Evolutionary conservation across 2,329 filamentous ascomycete genomes (phyloP).

Genomic region (Alternaria hordeiaustralica): DNA sequence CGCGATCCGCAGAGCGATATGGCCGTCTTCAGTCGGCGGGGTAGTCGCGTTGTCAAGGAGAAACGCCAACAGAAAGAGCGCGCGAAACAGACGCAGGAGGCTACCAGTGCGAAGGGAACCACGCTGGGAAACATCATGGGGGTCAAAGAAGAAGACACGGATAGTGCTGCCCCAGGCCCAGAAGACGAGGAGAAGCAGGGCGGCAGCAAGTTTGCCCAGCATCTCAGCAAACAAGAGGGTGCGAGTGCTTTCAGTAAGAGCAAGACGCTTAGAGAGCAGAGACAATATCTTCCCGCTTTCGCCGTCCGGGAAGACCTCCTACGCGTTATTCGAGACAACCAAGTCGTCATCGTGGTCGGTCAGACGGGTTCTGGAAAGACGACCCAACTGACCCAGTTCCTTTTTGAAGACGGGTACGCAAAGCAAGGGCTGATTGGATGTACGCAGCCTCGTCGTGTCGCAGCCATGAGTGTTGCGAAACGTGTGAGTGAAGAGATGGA

Average conservation of each 20-base stretch:
- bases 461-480: slow-evolving; percentile 98
- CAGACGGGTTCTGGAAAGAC: slow-evolving; percentile 98
- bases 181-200: slow-evolving; percentile 73
- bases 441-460: slow-evolving; percentile 93
- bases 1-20: slow-evolving; percentile 96
- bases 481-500: slow-evolving; percentile 99
- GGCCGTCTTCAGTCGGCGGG: slow-evolving; percentile 96
- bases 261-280: slow-evolving; percentile 88
- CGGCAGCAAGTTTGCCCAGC: slow-evolving; percentile 82
- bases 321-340: slow-evolving; percentile 92
- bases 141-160: slow-evolving; percentile 85
- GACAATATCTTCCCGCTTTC: slow-evolving; percentile 93
- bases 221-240: slow-evolving; percentile 83
- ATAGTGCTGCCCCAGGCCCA: slow-evolving; percentile 81
- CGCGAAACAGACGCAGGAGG: slow-evolving; percentile 92
- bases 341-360: slow-evolving; percentile 94
- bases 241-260: slow-evolving; percentile 92
- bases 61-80: slow-evolving; percentile 90
- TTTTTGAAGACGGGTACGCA: slow-evolving; percentile 94
- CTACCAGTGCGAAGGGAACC: slow-evolving; percentile 90
- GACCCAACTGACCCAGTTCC: slow-evolving; percentile 94
- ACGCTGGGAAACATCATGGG: slow-evolving; percentile 94
- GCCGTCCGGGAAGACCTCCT: slow-evolving; percentile 93
- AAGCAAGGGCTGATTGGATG: slow-evolving; percentile 90
- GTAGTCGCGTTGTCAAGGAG: slow-evolving; percentile 91